Conservation (phyloP, 2,329 filamentous ascomycete genomes). For the Pseudogymnoascus pannorum region DNA sequence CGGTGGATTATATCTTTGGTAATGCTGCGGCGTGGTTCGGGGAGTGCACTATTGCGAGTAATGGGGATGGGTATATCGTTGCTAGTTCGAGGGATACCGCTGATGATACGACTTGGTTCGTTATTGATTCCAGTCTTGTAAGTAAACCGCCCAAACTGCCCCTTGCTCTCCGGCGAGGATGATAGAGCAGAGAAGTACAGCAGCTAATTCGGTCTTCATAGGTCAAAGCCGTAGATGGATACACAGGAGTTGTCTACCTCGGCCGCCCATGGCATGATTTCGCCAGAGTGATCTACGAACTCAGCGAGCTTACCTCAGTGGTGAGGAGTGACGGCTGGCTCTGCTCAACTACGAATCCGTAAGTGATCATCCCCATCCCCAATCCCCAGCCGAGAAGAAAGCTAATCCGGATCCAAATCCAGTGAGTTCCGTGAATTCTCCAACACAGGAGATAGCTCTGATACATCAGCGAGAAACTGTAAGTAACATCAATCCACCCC, state of each 20-base stretch:
- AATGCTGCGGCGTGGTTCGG: slow-evolving; percentile 44
- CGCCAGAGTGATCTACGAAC: slow-evolving; percentile 42
- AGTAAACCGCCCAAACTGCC: too few relatives aligned
- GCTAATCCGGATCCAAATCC: too few relatives aligned
- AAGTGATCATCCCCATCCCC: too few relatives aligned
- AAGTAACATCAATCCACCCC: too few relatives aligned
- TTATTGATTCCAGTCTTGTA: slow-evolving; percentile 45
- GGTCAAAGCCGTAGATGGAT: slow-evolving; percentile 10
- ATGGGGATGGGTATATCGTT: slow-evolving; percentile 37
- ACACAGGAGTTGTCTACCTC: slow-evolving; percentile 36
- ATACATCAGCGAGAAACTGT: too few relatives aligned
- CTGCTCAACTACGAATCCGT: not conserved
- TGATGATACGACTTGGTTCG: slow-evolving; percentile 38
- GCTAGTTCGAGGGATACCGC: slow-evolving; percentile 34
- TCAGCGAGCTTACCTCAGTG: slow-evolving; percentile 37
- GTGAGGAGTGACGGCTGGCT: slow-evolving; percentile 43
- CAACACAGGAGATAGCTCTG: too few relatives aligned
- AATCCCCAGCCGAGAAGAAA: too few relatives aligned
- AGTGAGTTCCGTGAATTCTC: too few relatives aligned
- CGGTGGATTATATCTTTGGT: slow-evolving; percentile 51
- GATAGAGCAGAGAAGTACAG: not conserved
- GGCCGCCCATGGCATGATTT: slow-evolving; percentile 44
- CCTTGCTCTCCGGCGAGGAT: slow-evolving; percentile 25
- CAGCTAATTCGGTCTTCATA: not conserved
- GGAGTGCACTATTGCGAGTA: slow-evolving; percentile 26